Conservation (phyloP, 257 asterid species). For the Solanum sitiens region DNA sequence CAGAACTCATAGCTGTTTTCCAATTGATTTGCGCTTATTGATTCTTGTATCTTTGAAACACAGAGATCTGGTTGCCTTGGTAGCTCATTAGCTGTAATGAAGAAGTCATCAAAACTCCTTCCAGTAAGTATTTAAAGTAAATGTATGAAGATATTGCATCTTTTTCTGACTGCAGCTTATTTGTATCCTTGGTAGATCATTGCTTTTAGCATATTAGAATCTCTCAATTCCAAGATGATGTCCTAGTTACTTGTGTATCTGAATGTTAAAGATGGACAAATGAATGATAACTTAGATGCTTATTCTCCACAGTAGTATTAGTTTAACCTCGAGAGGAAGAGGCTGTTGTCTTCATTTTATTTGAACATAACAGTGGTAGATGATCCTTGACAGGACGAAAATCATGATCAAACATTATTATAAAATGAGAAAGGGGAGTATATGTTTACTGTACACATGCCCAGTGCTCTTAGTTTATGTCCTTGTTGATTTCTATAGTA, state of each 20-base stretch:
- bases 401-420: background rate
- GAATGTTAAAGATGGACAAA: background rate
- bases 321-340: background rate
- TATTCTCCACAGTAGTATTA: background rate
- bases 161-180: background rate
- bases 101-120: constrained; percentile 86
- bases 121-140: constrained; percentile 51
- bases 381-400: background rate
- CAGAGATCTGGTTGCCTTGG: constrained; percentile 98
- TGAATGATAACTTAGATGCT: background rate
- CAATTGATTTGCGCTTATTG: background rate
- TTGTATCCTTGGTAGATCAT: background rate
- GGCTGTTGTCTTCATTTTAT: background rate
- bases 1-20: background rate
- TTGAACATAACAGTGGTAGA: background rate
- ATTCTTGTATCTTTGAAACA: constrained; percentile 10
- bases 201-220: background rate
- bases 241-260: background rate
- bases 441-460: background rate
- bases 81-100: constrained; percentile 91
- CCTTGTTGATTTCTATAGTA: background rate
- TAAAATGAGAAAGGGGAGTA: background rate
- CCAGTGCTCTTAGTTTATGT: background rate
- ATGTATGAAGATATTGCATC: background rate
- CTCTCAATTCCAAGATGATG: background rate